These are phyloP conservation scores for Rhodamnia rubescens DNA, from an alignment of 345 rosid species.

Conservation along the genomic window DNA sequence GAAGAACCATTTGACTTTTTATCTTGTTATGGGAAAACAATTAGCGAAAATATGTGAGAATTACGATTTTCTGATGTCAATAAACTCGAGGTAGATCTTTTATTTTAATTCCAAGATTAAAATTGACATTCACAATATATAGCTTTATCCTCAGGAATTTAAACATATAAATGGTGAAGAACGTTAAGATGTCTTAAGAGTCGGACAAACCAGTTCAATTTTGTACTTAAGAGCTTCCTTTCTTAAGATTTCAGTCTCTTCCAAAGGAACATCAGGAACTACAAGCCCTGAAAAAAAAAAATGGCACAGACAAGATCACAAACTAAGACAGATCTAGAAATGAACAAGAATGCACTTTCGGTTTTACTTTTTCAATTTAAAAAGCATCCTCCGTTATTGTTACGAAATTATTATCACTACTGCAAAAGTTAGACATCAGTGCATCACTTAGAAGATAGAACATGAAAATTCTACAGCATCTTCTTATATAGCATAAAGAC, in stretches of 20 bases:
- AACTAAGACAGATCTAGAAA: neutral
- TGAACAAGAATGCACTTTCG: neutral
- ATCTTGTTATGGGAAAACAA: neutral
- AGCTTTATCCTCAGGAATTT: neutral
- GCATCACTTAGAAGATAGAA: neutral
- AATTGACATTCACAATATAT: neutral
- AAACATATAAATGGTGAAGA: neutral
- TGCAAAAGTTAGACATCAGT: neutral
- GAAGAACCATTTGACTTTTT: neutral
- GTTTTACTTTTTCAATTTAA: neutral
- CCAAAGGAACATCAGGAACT: slow-evolving; percentile 95
- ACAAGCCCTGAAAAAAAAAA: slow-evolving; percentile 53
- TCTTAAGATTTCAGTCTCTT: slow-evolving; percentile 73
- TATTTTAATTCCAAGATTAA: neutral
- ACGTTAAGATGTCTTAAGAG: neutral
- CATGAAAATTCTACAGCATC: neutral
- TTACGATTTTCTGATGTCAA: neutral
- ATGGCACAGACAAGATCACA: neutral
- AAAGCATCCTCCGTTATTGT: neutral
- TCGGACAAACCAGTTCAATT: slow-evolving; percentile 59
- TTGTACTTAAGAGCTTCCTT: slow-evolving; percentile 59
- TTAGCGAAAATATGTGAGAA: neutral
- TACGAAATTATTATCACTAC: neutral
- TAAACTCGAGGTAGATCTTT: neutral
- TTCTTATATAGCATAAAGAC: neutral